Conservation (phyloP, 202 grass and related monocot genomes). For the Alloteropsis angusta region DNA sequence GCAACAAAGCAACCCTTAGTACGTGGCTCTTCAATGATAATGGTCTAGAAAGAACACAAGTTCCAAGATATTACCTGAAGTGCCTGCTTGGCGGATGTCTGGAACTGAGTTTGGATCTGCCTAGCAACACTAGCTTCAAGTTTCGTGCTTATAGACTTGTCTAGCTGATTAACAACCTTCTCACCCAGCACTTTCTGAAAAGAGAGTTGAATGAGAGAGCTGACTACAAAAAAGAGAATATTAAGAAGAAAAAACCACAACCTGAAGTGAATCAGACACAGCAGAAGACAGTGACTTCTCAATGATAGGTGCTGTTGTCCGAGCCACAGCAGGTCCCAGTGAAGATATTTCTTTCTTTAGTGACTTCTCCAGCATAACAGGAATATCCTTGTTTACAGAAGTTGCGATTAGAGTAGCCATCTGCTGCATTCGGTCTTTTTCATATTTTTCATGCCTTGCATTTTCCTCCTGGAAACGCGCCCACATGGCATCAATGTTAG, state of each 20-base stretch:
- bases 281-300: constrained; percentile 70
- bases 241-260: constrained; percentile 24
- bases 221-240: not conserved
- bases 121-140: constrained; percentile 67
- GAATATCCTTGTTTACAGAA: constrained; percentile 69
- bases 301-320: constrained; percentile 54
- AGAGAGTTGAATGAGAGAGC: not conserved
- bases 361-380: constrained; percentile 59
- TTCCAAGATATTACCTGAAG: constrained; percentile 55
- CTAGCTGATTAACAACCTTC: constrained; percentile 78
- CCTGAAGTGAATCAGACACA: constrained; percentile 88
- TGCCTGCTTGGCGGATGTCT: constrained; percentile 65
- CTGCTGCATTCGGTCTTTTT: constrained; percentile 74
- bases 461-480: constrained; percentile 81
- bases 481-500: constrained; percentile 80
- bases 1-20: not conserved
- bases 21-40: not conserved
- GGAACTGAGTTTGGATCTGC: constrained; percentile 84
- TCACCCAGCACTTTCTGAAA: constrained; percentile 77
- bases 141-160: constrained; percentile 69
- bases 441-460: constrained; percentile 68
- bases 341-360: constrained; percentile 83
- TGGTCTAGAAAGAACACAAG: not conserved
- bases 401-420: constrained; percentile 56
- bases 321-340: constrained; percentile 57